Base-by-base conservation (phyloP, 805 yeast genomes). In the Ogataea haglerorum region DNA sequence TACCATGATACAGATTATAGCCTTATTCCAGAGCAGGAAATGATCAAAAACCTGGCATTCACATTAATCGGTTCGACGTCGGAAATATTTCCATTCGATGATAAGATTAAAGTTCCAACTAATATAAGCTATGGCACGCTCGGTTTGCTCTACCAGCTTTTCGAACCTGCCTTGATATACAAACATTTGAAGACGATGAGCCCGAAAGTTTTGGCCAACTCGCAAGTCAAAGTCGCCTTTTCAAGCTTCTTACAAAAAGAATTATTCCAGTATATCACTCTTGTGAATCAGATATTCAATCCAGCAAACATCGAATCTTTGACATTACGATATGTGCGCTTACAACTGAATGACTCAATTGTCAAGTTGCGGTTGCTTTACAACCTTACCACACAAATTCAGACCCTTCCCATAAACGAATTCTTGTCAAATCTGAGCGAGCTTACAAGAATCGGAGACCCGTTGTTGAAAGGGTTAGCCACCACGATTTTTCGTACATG, bases 131-230 rank as follows among this genome's bases (percentile, higher is more conserved):
- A 72, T 45, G 75, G 88, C 5, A 66, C 75, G 17, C 69, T 81
- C 32, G 79, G 80, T 0, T 51, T 79, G 19, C 58, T 86, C 23
- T 76, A 72, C 41, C 58, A 69, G 19, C 62, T 85, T 1, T 64
- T 82, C 29, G 96, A 89, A 58, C 83, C 88, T 1, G 91, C 86
- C 0, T 61, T 89, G 24, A 62, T 88, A 3, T 86, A 75, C 60
- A 70, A 72, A 37, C 58, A 66, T 30, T 60, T 87, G 25, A 60
- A 57, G 4, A 37, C 12, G 51, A 54, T 15, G 47, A 51, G 16
- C 36, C 52, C 30, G 58, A 43, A 24, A 15, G 60, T 48, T 50
- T 62, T 28, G 24, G 26, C 35, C 3, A 41, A 51, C 13, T 74
- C 83, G 3, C 81, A 85, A 7, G 69, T 83, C 12, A 76, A 76